These are phyloP conservation scores for Ilex asprella DNA, from an alignment of 257 asterid species.

Conservation along the genomic window DNA sequence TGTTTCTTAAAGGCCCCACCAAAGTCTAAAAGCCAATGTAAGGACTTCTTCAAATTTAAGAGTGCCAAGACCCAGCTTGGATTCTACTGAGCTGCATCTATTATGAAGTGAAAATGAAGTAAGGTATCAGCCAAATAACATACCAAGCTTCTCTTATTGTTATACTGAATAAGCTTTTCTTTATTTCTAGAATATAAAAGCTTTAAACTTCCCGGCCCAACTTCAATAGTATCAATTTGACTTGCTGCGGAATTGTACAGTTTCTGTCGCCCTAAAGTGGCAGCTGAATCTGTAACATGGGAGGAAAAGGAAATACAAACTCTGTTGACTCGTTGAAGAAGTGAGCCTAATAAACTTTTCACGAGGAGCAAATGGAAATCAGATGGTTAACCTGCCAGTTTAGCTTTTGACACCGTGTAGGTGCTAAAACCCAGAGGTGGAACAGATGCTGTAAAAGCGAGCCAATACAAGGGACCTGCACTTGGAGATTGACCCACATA, in stretches of 20 bases:
- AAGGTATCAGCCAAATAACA: conserved; percentile 10
- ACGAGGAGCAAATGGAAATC: conserved; percentile 9
- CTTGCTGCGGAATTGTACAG: conserved; percentile 29
- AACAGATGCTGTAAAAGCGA: conserved; percentile 66
- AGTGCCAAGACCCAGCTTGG: no score
- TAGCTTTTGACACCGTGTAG: conserved; percentile 46
- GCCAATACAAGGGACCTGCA: conserved; percentile 54
- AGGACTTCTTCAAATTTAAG: no score
- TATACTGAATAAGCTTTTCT: conserved; percentile 57
- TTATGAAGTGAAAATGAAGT: not conserved
- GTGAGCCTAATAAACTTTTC: conserved; percentile 3
- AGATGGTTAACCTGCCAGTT: conserved; percentile 33
- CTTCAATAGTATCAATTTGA: conserved; percentile 45
- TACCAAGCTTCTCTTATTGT: conserved; percentile 63
- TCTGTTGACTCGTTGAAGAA: conserved; percentile 2
- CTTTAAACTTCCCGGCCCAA: conserved; percentile 79
- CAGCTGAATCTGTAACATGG: conserved; percentile 32
- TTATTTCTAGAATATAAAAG: conserved; percentile 59
- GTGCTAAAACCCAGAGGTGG: conserved; percentile 91
- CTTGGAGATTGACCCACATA: conserved; percentile 51
- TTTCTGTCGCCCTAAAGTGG: conserved; percentile 29
- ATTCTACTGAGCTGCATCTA: no score
- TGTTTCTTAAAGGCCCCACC: no score
- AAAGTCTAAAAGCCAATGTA: no score
- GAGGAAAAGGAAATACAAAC: conserved; percentile 8